Evolutionary conservation across 139 green algal species (phyloP), one percentile per base, ranked within the genome.

Genomic region (Micractinium conductrix): DNA sequence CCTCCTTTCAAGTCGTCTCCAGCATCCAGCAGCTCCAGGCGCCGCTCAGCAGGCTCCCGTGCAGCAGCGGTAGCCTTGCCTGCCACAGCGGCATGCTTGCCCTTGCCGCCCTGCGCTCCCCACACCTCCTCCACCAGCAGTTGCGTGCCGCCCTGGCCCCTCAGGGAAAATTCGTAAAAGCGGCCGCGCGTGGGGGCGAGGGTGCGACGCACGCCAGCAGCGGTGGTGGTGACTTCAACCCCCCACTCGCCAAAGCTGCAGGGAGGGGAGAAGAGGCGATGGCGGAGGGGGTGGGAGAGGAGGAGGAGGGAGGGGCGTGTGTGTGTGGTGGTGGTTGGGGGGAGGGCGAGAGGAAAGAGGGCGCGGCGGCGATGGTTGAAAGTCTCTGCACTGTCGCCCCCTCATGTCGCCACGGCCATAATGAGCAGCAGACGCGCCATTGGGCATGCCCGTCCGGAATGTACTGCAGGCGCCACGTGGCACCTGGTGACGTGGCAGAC

Each of bases 1-100:
- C 72, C 72, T 30, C 87, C 91, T 8, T 8, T 2, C 8, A 21
- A 9, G 45, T 88, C 87, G 0, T 55, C 35, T 0, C 81, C 87
- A 5, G 45, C n/a, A 44, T 91, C 87, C 53, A 92, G 80, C 83
- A 92, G 80, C 87, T 91, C 70, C 79, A 92, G 74, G 48, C 37
- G 42, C 22, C 28, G 38, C 48, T 35, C 63, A 37, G 22, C 26
- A 2, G 19, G 35, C n/a, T n/a, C n/a, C n/a, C n/a, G n/a, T n/a
- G n/a, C n/a, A n/a, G n/a, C n/a, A n/a, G n/a, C n/a, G n/a, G n/a
- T n/a, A n/a, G 44, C 44, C 43, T 60, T 44, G 42, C 17, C 71
- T 5, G 24, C 42, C 33, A 72, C 7, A 24, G 24, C 42, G 19
- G 19, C 68, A 2, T 30, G 53, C 53, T 62, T 21, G 19, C 26